Conservation (phyloP, 257 asterid genomes). For the Cinchona pubescens region DNA sequence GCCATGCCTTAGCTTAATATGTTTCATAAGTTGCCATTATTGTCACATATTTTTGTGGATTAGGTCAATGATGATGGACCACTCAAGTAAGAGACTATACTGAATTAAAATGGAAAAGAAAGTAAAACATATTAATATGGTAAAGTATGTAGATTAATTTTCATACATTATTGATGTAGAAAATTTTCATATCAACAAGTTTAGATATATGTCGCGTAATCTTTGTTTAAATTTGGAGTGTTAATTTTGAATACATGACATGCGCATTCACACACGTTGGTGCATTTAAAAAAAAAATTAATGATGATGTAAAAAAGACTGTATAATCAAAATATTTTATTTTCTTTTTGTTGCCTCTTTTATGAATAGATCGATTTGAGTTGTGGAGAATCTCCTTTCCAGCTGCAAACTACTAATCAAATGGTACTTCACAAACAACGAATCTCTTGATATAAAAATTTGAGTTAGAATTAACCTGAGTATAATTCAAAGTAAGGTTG, state of each 20-base stretch:
- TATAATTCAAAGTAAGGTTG: no score
- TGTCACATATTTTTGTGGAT: constrained; percentile 17
- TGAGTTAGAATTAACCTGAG: no score
- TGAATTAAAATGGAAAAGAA: constrained; percentile 6
- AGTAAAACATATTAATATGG: background rate
- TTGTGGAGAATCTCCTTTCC: constrained; percentile 9
- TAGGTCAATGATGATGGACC: constrained; percentile 16
- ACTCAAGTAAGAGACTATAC: background rate
- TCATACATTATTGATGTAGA: no score
- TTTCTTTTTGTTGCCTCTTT: background rate
- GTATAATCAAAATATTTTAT: background rate
- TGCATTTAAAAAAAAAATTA: no score
- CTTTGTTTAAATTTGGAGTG: no score
- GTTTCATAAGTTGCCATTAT: constrained; percentile 9
- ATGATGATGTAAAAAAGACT: no score
- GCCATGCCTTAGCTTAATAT: constrained; percentile 4
- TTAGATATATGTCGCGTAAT: no score
- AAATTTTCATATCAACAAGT: no score
- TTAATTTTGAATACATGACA: no score
- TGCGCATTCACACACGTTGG: no score
- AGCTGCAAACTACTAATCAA: background rate
- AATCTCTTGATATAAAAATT: no score
- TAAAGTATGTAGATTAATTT: no score
- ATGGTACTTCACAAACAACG: background rate
- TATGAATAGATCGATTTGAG: background rate